Evolutionary conservation across 78 protist genomes (phyloP).

Genomic region (Paulinella micropora): DNA sequence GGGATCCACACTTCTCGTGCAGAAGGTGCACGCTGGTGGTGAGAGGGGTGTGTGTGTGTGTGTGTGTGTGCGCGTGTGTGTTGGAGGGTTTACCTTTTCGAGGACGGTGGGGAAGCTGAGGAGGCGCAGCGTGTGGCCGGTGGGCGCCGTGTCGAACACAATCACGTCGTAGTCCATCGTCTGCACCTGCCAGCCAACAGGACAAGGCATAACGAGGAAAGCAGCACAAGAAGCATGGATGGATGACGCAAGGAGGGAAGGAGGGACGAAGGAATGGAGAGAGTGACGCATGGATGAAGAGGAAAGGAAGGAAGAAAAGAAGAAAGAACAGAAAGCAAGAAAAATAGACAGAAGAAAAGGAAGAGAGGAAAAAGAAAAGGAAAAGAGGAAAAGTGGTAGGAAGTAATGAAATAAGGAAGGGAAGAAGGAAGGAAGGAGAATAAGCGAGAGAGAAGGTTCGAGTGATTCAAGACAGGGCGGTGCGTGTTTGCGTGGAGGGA

Average conservation of each 20-base stretch:
- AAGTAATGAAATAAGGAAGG: neutral
- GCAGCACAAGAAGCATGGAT: neutral
- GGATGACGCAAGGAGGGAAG: neutral
- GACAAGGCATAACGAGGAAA: constrained; percentile 9
- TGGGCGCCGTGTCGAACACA: constrained; percentile 99
- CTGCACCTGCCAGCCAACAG: constrained; percentile 40
- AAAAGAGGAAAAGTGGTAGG: neutral
- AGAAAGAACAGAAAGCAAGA: neutral
- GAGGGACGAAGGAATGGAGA: neutral
- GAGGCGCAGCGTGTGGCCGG: constrained; percentile 96
- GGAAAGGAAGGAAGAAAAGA: neutral
- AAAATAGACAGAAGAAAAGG: neutral
- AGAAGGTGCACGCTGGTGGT: too few relatives aligned
- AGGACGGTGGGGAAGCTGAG: constrained; percentile 65
- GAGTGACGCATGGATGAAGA: neutral
- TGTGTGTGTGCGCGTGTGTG: too few relatives aligned
- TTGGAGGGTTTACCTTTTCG: too few relatives aligned
- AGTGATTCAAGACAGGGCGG: neutral
- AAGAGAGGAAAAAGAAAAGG: neutral
- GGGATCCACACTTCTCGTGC: too few relatives aligned
- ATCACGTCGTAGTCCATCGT: constrained; percentile 54
- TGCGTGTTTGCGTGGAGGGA: neutral
- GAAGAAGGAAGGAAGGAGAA: neutral
- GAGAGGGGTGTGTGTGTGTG: too few relatives aligned
- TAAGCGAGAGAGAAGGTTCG: neutral